phyloP scores from a whole-genome alignment of 805 yeast genomes.

The Priceomyces fermenticarens region DNA sequence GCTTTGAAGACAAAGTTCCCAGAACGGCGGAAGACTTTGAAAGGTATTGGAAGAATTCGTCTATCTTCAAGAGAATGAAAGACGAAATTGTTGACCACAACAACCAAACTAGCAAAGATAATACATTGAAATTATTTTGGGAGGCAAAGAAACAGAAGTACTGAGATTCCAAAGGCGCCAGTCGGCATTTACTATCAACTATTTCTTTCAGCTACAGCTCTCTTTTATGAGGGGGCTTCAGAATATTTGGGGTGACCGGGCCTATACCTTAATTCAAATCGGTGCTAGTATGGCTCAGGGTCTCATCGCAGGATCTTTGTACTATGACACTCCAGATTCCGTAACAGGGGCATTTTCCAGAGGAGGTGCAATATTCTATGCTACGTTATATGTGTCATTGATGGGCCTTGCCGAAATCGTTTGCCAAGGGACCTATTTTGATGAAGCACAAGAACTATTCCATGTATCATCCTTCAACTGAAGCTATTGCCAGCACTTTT shows the following conservation, averaged over 20 bases:
- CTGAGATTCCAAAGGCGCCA: slow-evolving; percentile 30
- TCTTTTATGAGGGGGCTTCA: slow-evolving; percentile 52
- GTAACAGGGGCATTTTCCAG: slow-evolving; percentile 62
- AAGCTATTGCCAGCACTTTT: slow-evolving; percentile 21
- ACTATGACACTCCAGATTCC: slow-evolving; percentile 46
- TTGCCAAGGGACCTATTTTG: slow-evolving; percentile 21
- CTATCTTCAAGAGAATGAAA: slow-evolving; percentile 16
- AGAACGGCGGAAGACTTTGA: slow-evolving; percentile 61
- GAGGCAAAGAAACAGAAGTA: slow-evolving; percentile 36
- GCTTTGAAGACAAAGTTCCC: slow-evolving; percentile 55
- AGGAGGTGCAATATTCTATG: slow-evolving; percentile 61
- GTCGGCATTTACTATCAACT: slow-evolving; percentile 45
- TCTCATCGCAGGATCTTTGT: slow-evolving; percentile 63
- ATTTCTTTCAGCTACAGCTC: slow-evolving; percentile 46
- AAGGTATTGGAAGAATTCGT: slow-evolving; percentile 53
- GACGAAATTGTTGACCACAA: slow-evolving; percentile 21
- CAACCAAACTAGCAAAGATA: slow-evolving; percentile 18
- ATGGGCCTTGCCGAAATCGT: slow-evolving; percentile 45
- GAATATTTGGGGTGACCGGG: slow-evolving; percentile 54
- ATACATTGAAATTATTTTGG: slow-evolving; percentile 24
- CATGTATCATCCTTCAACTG: slow-evolving; percentile 28
- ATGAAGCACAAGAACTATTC: slow-evolving; percentile 28
- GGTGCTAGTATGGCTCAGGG: slow-evolving; percentile 53
- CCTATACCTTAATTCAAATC: slow-evolving; percentile 44
- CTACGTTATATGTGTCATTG: slow-evolving; percentile 51